These are phyloP conservation scores for Aspergillus steynii DNA, from an alignment of 495 filamentous ascomycete species.

Conservation along the genomic window DNA sequence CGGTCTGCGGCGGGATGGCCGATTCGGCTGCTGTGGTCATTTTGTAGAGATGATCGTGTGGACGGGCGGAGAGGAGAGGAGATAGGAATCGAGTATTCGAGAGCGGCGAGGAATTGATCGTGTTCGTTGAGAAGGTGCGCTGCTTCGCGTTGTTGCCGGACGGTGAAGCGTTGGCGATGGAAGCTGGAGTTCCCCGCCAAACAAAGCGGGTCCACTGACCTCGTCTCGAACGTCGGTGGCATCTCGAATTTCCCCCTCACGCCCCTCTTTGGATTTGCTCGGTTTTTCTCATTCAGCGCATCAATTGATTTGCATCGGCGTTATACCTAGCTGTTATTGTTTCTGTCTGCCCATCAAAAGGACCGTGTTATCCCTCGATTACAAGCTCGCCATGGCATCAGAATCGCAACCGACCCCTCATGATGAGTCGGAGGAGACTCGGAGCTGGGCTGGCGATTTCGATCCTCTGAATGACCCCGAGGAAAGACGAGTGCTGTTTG, in stretches of 20 bases:
- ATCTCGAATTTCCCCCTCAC: not conserved
- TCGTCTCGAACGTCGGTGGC: not conserved
- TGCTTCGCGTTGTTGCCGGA: not conserved
- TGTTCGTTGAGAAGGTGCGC: not conserved
- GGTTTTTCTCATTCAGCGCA: not conserved
- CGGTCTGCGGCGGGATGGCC: constrained; percentile 6
- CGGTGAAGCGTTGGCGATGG: not conserved
- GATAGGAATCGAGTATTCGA: not conserved
- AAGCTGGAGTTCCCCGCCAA: constrained; percentile 22
- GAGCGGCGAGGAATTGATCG: not conserved
- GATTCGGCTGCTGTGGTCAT: constrained; percentile 11
- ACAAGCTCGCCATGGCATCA: constrained; percentile 20
- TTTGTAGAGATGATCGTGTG: constrained; percentile 9
- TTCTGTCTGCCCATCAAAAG: not conserved
- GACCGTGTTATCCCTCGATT: not conserved
- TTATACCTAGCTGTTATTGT: not conserved
- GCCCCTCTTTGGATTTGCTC: not conserved
- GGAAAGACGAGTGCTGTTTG: constrained; percentile 72
- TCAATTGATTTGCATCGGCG: not conserved
- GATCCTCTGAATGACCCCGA: constrained; percentile 68
- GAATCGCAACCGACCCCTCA: constrained; percentile 7
- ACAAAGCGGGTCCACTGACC: constrained; percentile 18
- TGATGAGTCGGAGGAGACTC: constrained; percentile 28
- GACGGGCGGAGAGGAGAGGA: not conserved
- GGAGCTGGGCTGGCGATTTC: constrained; percentile 58